Conservation (phyloP, 495 filamentous ascomycete species). For the Penicillium coffeae region DNA sequence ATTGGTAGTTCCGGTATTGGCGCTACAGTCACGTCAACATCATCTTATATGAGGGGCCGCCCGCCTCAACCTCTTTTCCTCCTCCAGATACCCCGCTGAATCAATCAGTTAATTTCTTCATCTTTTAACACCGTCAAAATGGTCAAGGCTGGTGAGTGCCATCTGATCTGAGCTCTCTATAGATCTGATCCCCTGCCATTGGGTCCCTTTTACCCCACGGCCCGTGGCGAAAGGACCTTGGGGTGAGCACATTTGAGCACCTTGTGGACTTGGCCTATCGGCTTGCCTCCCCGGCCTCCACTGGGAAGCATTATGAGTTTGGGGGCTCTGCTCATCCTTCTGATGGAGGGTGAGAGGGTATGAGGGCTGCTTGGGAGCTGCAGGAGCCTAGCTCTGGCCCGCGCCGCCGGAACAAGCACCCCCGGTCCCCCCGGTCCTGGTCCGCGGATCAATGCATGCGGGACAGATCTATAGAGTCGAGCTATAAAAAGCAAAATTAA, state of each 20-base stretch:
- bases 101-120: conserved; percentile 15
- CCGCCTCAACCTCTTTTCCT: conserved; percentile 10
- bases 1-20: conserved; percentile 1
- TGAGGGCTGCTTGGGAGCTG: conserved; percentile 1
- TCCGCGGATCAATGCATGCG: too few species aligned
- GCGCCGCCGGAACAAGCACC: too few species aligned
- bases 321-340: too few species aligned
- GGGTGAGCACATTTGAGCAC: conserved; percentile 55
- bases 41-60: conserved; percentile 26
- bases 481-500: background rate
- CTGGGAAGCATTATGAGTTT: too few species aligned
- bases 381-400: too few species aligned
- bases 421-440: too few species aligned
- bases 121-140: conserved; percentile 59
- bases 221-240: conserved; percentile 36
- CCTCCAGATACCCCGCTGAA: conserved; percentile 7
- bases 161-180: background rate
- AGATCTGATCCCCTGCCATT: conserved; percentile 5
- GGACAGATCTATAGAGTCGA: conserved; percentile 14
- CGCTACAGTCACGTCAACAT: conserved; percentile 28
- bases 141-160: conserved; percentile 87
- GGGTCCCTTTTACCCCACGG: conserved; percentile 27
- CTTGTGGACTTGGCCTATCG: conserved; percentile 43
- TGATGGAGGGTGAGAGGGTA: too few species aligned
- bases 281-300: conserved; percentile 14